Conservation (phyloP, 768 basidiomycete genomes). For the Tylopilus sp. region DNA sequence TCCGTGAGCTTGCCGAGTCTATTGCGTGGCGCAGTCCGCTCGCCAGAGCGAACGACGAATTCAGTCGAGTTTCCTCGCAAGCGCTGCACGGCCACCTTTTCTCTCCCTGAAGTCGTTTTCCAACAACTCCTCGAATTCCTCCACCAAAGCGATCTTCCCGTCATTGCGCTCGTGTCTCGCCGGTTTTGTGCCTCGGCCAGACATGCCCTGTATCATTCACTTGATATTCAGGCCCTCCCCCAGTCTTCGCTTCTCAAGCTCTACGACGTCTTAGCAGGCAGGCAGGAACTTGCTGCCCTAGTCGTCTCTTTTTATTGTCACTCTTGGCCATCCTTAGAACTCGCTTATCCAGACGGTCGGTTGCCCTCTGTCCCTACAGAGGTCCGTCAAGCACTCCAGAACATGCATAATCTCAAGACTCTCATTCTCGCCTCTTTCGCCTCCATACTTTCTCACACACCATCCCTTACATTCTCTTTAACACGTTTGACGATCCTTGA, state of each 20-base stretch:
- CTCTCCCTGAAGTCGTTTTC: slow-evolving; percentile 21
- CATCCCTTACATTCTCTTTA: slow-evolving; percentile 21
- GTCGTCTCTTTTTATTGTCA: slow-evolving; percentile 24
- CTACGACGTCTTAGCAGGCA: slow-evolving; percentile 18
- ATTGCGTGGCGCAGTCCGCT: slow-evolving; percentile 10
- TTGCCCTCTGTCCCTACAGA: slow-evolving; percentile 10
- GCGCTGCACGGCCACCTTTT: neutral
- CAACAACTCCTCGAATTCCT: slow-evolving; percentile 22
- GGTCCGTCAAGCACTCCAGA: slow-evolving; percentile 24
- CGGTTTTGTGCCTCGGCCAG: slow-evolving; percentile 21
- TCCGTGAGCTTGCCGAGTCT: slow-evolving; percentile 21
- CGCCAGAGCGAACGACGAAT: neutral
- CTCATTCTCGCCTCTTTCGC: slow-evolving; percentile 27
- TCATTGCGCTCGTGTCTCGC: slow-evolving; percentile 24
- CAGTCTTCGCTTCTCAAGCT: slow-evolving; percentile 16
- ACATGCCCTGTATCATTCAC: slow-evolving; percentile 20
- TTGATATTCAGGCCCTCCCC: slow-evolving; percentile 16
- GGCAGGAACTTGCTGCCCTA: slow-evolving; percentile 19
- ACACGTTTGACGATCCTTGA: slow-evolving; percentile 30
- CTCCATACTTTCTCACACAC: slow-evolving; percentile 17
- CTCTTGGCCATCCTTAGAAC: slow-evolving; percentile 19
- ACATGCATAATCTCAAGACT: slow-evolving; percentile 28
- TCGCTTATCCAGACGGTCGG: slow-evolving; percentile 3
- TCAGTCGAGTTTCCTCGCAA: neutral
- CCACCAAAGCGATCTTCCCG: slow-evolving; percentile 13